Evolutionary conservation across 78 protist species (phyloP), one percentile per base, ranked within the genome.

Genomic region (Andalucia godoyi): DNA sequence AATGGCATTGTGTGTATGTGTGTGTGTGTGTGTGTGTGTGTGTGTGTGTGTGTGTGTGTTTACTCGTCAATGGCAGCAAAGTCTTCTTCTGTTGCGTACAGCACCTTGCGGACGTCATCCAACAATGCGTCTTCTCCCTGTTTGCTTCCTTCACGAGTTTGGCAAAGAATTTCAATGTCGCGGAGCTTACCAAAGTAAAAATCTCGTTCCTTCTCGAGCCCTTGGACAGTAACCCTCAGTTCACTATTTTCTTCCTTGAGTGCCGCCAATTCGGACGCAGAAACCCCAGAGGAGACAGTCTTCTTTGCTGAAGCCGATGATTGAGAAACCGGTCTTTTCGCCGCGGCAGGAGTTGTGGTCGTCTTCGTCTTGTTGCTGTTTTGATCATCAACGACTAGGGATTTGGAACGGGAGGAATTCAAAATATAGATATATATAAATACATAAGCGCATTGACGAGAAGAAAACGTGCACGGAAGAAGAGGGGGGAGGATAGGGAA

Each of bases 121-220:
- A n/a, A n/a, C n/a, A n/a, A n/a, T n/a, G n/a, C n/a, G n/a, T n/a
- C n/a, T n/a, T n/a, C n/a, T n/a, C n/a, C n/a, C n/a, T n/a, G n/a
- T n/a, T n/a, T n/a, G n/a, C n/a, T n/a, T n/a, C n/a, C n/a, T n/a
- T 77, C 65, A 25, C 23, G 45, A 4, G n/a, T 23, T 38, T 80
- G 81, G 64, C 89, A 81, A 54, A 66, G 55, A 6, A 73, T 40
- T 55, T 87, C 92, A n/a, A 84, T 66, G n/a, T 71, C 72, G 41
- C 85, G 66, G 36, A 87, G 65, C 10, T 78, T 83, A 0, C 63
- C 54, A 10, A 57, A 81, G 70, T 82, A 87, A 36, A 79, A 87
- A 36, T 85, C 83, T 23, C 90, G 47, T 46, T 87, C 92, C 1
- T 8, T 52, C 65, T 87, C 85, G 57, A 81, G 32, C 2, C 66